Conservation (phyloP, 1,284 basidiomycete species). For the Agroathelia rolfsii region DNA sequence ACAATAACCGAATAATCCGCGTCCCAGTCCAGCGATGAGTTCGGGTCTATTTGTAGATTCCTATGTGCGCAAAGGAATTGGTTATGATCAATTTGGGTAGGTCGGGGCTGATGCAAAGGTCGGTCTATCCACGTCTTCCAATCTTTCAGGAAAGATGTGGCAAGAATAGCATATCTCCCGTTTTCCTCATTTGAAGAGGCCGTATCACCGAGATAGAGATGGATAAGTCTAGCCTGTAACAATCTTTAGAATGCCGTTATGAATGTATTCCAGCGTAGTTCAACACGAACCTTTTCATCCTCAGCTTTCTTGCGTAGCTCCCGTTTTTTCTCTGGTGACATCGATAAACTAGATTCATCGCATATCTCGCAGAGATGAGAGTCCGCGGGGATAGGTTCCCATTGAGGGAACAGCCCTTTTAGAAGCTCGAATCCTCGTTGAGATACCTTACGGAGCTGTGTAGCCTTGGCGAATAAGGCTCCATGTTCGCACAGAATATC, state of each 20-base stretch:
- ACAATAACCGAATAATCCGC: slow-evolving; percentile 44
- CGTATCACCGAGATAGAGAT: no score
- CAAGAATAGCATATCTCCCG: slow-evolving; percentile 46
- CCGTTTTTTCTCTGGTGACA: slow-evolving; percentile 46
- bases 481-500: slow-evolving; percentile 68
- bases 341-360: slow-evolving; percentile 40
- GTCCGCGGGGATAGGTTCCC: slow-evolving; percentile 43
- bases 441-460: slow-evolving; percentile 52
- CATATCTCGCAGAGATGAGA: slow-evolving; percentile 51
- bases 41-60: slow-evolving; percentile 57
- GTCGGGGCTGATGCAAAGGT: slow-evolving; percentile 46
- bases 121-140: slow-evolving; percentile 63
- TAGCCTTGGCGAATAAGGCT: slow-evolving; percentile 39
- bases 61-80: slow-evolving; percentile 59
- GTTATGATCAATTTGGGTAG: slow-evolving; percentile 50
- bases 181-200: no score
- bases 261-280: no score
- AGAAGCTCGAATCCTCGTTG: slow-evolving; percentile 49
- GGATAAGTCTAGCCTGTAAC: no score
- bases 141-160: slow-evolving; percentile 46
- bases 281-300: slow-evolving; percentile 55
- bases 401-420: slow-evolving; percentile 48
- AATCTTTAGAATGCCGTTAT: no score
- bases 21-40: slow-evolving; percentile 44
- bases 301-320: slow-evolving; percentile 52